These are phyloP conservation scores for Rhizoclosmatium sp. DNA, from an alignment of 192 early-diverging fungal species.

Conservation along the genomic window DNA sequence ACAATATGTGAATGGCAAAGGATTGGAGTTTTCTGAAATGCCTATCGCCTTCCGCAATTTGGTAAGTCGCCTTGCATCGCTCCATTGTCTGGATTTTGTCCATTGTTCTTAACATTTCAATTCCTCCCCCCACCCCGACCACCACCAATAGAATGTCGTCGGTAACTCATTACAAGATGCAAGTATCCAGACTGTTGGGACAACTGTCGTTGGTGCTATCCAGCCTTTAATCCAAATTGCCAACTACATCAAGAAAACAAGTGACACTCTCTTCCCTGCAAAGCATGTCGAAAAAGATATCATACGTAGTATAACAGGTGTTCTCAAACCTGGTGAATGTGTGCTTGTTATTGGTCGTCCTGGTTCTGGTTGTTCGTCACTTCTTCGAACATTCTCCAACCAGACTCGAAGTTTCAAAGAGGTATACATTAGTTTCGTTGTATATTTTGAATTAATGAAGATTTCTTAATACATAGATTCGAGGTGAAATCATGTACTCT, in stretches of 20 bases:
- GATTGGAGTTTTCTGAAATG: conserved; percentile 34
- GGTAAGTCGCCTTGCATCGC: conserved; percentile 13
- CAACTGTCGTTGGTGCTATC: background rate
- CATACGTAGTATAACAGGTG: conserved; percentile 67
- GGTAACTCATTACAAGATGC: conserved; percentile 24
- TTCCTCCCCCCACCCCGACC: background rate
- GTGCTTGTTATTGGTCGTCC: conserved; percentile 73
- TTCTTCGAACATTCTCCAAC: conserved; percentile 71
- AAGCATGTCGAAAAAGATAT: conserved; percentile 49
- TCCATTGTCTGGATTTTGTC: background rate
- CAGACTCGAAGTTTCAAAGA: conserved; percentile 58
- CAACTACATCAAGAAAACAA: conserved; percentile 16
- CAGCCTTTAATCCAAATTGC: conserved; percentile 13
- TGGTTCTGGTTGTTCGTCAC: conserved; percentile 71
- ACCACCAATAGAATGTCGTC: conserved; percentile 8
- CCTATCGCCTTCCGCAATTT: conserved; percentile 33
- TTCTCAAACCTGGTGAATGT: conserved; percentile 72
- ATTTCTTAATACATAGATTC: conserved; percentile 47
- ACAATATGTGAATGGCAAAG: conserved; percentile 5
- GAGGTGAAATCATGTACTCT: conserved; percentile 69
- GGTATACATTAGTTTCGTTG: background rate
- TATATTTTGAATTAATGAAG: background rate
- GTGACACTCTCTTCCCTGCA: conserved; percentile 20
- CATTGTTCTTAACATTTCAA: background rate
- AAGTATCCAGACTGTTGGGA: conserved; percentile 27